Evolutionary conservation across 73 alveolate species (phyloP).

Genomic region (Paramecium sonneborni): DNA sequence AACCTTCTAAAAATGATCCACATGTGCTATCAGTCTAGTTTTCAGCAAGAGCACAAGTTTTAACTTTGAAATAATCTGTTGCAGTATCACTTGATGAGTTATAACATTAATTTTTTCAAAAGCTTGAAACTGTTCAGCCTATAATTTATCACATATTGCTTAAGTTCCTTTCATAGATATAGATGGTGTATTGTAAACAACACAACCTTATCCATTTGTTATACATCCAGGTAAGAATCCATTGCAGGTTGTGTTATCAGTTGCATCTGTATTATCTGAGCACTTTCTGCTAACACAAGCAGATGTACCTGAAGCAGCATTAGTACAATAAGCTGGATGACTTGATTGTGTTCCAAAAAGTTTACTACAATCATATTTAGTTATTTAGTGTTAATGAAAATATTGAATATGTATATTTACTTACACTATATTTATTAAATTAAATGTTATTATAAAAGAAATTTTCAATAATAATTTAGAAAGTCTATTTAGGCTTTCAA

Average conservation of each 20-base stretch:
- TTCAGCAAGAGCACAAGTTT: not conserved
- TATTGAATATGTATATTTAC: no score
- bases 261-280: not conserved
- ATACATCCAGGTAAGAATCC: not conserved
- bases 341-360: not conserved
- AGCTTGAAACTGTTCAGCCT: not conserved
- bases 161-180: not conserved
- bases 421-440: not conserved
- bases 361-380: not conserved
- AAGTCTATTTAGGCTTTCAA: no score
- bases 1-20: not conserved
- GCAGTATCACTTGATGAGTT: not conserved
- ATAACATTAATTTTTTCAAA: not conserved
- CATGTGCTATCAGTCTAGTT: not conserved
- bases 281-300: not conserved
- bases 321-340: not conserved
- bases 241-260: not conserved
- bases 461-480: no score
- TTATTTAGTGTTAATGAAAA: no score
- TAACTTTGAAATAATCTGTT: not conserved
- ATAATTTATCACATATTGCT: not conserved
- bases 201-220: slow-evolving; percentile 9
- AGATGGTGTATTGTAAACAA: not conserved
- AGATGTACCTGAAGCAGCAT: not conserved
- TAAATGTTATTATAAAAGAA: no score